Percentiles rank a stretch among this genome's conserved stretches.
Evolutionary conservation across 106 monocot species (phyloP).

Genomic region (Dioscorea alata): DNA sequence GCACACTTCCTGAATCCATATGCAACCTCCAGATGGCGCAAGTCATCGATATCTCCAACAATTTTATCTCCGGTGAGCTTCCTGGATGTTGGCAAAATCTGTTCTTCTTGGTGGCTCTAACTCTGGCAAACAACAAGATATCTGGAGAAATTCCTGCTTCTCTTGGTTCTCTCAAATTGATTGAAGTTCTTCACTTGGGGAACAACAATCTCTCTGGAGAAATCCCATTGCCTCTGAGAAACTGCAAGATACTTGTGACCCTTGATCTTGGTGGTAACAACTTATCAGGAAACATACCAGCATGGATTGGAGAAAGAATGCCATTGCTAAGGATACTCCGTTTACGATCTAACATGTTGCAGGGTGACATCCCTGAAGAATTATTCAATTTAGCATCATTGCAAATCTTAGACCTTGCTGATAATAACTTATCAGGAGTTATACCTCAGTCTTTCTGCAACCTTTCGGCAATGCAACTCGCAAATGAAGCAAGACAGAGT

Average conservation of each 20-base stretch:
- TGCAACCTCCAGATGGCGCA: not conserved
- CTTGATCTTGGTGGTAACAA: not conserved
- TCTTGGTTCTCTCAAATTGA: not conserved
- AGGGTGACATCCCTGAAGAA: not conserved
- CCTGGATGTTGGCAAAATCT: slow-evolving; percentile 5
- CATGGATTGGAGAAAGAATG: not conserved
- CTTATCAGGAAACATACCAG: not conserved
- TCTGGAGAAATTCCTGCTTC: slow-evolving; percentile 2
- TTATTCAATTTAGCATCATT: not conserved
- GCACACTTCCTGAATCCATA: slow-evolving; percentile 1
- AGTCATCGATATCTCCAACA: slow-evolving; percentile 2
- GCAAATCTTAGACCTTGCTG: not conserved
- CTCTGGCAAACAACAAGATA: slow-evolving; percentile 8
- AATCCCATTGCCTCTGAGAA: slow-evolving; percentile 11
- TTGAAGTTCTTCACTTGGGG: slow-evolving; percentile 11
- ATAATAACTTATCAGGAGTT: not conserved
- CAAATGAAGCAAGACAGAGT: too few relatives aligned
- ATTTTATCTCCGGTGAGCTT: not conserved
- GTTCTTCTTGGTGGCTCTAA: not conserved
- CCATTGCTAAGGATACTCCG: not conserved
- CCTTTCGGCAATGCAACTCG: not conserved
- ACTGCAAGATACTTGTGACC: not conserved
- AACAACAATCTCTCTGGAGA: slow-evolving; percentile 18
- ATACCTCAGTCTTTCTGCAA: not conserved
- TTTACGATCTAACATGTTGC: not conserved